Evolutionary conservation across 2,329 filamentous ascomycete species (phyloP).

Genomic region (Reticulascus tulasneorum): DNA sequence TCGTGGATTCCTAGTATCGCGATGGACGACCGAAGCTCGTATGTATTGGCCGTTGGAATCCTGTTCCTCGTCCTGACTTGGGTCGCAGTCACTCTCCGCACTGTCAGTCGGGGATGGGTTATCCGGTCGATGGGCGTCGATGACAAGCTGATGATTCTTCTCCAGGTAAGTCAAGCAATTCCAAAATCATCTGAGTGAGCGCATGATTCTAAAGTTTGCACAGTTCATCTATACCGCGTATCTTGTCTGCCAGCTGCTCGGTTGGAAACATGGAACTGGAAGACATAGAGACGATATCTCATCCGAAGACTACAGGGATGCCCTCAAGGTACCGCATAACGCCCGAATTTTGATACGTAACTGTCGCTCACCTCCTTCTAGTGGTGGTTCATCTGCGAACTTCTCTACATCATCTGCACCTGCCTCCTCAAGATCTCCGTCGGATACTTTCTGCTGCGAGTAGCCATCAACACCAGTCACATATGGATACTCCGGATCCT

Average conservation of each 20-base stretch:
- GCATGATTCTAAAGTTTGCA: conserved; percentile 4
- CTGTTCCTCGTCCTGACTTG: conserved; percentile 30
- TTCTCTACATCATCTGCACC: conserved; percentile 33
- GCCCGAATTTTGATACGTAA: neutral
- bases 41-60: conserved; percentile 21
- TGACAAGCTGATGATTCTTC: conserved; percentile 27
- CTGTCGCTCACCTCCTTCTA: conserved; percentile 10
- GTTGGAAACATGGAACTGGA: conserved; percentile 24
- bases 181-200: conserved; percentile 8
- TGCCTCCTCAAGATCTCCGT: conserved; percentile 34
- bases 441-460: conserved; percentile 36
- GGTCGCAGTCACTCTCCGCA: conserved; percentile 23
- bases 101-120: conserved; percentile 27
- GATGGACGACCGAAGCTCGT: conserved; percentile 17
- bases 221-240: conserved; percentile 20
- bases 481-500: conserved; percentile 30
- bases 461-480: conserved; percentile 29
- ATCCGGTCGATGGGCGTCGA: conserved; percentile 27
- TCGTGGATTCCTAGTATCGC: conserved; percentile 6
- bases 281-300: conserved; percentile 17
- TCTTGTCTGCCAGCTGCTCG: conserved; percentile 18
- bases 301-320: conserved; percentile 16
- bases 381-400: conserved; percentile 38
- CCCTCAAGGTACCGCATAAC: conserved; percentile 23
- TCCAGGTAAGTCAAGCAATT: conserved; percentile 20